Evolutionary conservation across 305 asterid species (phyloP), one percentile per base, ranked within the genome.

Genomic region (Plantago coronopus): DNA sequence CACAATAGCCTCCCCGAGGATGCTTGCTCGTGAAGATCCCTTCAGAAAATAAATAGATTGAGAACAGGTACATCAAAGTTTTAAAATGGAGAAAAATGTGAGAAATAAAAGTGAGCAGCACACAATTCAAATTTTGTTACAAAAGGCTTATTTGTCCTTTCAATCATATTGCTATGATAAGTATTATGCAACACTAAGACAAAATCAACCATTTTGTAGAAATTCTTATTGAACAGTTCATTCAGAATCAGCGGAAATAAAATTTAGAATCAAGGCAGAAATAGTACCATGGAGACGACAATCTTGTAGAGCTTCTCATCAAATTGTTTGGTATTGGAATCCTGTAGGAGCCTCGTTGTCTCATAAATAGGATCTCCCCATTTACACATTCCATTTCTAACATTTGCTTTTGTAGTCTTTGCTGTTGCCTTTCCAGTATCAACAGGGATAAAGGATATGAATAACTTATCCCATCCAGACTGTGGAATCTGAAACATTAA

Each of bases 361-460:
- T 89, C 99, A 67, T 94, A 94, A 65, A 94, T 94, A 72, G 99
- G 99, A 76, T 89, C 99, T 2, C 89, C 93, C 97, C 99, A 94
- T 82, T 89, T 94, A 73, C 99, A 94, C 47, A 94, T 77, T 64
- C 99, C 97, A 68, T 86, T 94, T 78, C 96, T 78, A 58, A 83
- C 97, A 69, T 83, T 84, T 66, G 97, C 91, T 84, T 94, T 94
- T 60, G 95, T 85, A 61, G 99, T 94, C 74, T 94, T 94, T 57
- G 96, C 81, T 22, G 88, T 79, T 59, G 88, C 79, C 78, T 89
- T 94, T 64, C 95, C 99, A 5, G 97, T 63, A 67, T 94, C 99
- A 47, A 77, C 75, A 62, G 97, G 82, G 74, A 84, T 74, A 66
- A 84, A 82, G 23, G 99, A 82, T 83, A 94, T 76, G 68, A 89